Evolutionary conservation across 2,329 filamentous ascomycete genomes (phyloP).

Genomic region (Aspergillus sp.): DNA sequence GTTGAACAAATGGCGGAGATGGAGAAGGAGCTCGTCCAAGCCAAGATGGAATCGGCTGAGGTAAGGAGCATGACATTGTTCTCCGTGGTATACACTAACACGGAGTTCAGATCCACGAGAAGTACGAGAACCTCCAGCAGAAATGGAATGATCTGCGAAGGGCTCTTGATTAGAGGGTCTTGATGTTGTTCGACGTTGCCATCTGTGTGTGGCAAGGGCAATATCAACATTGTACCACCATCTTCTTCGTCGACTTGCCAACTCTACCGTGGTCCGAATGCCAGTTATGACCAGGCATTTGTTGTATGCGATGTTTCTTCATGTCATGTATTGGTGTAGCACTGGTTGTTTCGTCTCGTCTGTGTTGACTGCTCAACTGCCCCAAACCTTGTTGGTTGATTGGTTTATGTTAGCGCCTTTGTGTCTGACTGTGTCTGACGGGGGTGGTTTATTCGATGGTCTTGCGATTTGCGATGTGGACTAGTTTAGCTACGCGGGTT

Average conservation of each 20-base stretch:
- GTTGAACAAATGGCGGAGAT: conserved; percentile 90
- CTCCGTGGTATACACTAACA: conserved; percentile 9
- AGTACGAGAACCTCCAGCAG: conserved; percentile 69
- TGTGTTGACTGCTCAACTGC: not conserved
- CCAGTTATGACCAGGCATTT: conserved; percentile 12
- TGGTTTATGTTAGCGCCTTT: not conserved
- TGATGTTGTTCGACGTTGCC: conserved; percentile 2
- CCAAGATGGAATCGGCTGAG: conserved; percentile 94
- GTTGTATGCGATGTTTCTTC: conserved; percentile 7
- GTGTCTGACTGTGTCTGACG: conserved; percentile 9
- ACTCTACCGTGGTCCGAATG: conserved; percentile 3
- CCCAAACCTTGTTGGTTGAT: not conserved
- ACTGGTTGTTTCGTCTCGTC: conserved; percentile 2
- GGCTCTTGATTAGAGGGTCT: conserved; percentile 45
- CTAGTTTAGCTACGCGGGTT: not conserved
- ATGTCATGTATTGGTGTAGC: conserved; percentile 11
- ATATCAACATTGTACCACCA: conserved; percentile 20
- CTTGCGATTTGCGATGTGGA: not conserved
- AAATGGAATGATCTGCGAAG: conserved; percentile 73
- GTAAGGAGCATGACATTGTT: conserved; percentile 52
- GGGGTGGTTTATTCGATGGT: conserved; percentile 1
- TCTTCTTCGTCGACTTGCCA: conserved; percentile 9
- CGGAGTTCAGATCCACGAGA: conserved; percentile 60
- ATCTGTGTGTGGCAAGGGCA: conserved; percentile 13
- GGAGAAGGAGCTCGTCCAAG: conserved; percentile 86